Conservation (phyloP, 768 basidiomycete species). For the Lentinula sp. region DNA sequence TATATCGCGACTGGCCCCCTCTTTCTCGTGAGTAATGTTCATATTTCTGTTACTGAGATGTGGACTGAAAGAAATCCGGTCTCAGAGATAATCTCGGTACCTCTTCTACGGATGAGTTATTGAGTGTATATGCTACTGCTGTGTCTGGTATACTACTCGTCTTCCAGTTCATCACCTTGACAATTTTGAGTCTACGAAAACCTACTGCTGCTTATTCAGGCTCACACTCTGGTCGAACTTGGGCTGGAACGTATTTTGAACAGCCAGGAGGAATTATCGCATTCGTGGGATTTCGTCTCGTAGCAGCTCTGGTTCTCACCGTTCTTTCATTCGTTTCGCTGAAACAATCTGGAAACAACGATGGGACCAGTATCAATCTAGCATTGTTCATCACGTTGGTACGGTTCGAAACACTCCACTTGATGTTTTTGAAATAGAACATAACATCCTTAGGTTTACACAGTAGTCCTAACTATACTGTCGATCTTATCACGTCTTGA, state of each 20-base stretch:
- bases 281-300: not conserved
- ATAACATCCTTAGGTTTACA: not conserved
- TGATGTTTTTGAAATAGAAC: not conserved
- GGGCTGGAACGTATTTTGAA: not conserved
- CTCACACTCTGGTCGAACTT: not conserved
- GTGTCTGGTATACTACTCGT: not conserved
- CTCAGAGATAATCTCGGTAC: not conserved
- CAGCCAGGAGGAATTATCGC: not conserved
- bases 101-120: not conserved
- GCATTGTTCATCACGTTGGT: not conserved
- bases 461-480: not conserved
- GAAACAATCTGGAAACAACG: not conserved
- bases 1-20: too few species aligned
- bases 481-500: not conserved
- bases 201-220: too few species aligned
- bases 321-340: not conserved
- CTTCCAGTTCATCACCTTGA: not conserved
- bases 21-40: not conserved
- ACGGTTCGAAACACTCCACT: not conserved
- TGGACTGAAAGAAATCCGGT: not conserved
- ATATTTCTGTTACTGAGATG: not conserved
- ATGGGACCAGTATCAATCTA: not conserved
- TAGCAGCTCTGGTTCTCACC: not conserved
- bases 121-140: not conserved
- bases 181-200: not conserved